Percentiles rank a stretch among this genome's conserved stretches.
Evolutionary conservation across 2,329 filamentous ascomycete genomes (phyloP).

Genomic region (Alternaria conjuncta): DNA sequence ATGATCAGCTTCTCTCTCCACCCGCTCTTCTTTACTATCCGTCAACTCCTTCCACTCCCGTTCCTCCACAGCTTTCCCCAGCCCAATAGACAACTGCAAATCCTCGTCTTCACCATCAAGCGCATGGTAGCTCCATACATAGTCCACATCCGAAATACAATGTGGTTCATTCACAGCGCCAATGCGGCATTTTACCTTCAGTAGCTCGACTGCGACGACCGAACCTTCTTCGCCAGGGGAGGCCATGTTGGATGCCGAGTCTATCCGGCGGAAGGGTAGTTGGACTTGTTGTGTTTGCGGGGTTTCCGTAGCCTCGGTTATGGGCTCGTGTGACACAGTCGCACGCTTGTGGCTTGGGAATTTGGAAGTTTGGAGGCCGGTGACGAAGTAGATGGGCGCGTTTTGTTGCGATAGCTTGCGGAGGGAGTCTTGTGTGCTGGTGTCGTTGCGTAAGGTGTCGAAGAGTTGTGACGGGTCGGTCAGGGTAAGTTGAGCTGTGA

Average conservation of each 20-base stretch:
- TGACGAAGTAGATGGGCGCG: slow-evolving; percentile 51
- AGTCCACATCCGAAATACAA: slow-evolving; percentile 35
- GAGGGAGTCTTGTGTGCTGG: slow-evolving; percentile 27
- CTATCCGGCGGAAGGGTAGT: slow-evolving; percentile 28
- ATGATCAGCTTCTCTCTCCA: slow-evolving; percentile 15
- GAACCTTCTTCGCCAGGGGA: slow-evolving; percentile 6
- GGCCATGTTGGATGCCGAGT: slow-evolving; percentile 25
- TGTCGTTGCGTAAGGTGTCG: slow-evolving; percentile 28
- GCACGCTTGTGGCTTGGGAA: neutral
- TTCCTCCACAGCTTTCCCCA: slow-evolving; percentile 28
- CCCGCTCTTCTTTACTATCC: slow-evolving; percentile 17
- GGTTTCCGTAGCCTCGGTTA: slow-evolving; percentile 4
- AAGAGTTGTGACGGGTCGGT: slow-evolving; percentile 27
- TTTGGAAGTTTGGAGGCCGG: slow-evolving; percentile 54
- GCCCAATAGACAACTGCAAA: slow-evolving; percentile 36
- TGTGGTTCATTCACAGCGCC: slow-evolving; percentile 34
- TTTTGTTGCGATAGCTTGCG: slow-evolving; percentile 51
- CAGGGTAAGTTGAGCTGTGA: no score
- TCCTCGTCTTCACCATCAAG: slow-evolving; percentile 23
- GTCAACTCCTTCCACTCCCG: slow-evolving; percentile 29
- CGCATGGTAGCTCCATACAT: slow-evolving; percentile 34
- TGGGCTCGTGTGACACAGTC: neutral
- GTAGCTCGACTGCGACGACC: slow-evolving; percentile 31
- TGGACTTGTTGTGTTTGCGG: slow-evolving; percentile 3
- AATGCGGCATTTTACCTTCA: slow-evolving; percentile 35